Base-by-base conservation (phyloP, 495 filamentous ascomycete genomes). In the Mycothermus thermophilus region DNA sequence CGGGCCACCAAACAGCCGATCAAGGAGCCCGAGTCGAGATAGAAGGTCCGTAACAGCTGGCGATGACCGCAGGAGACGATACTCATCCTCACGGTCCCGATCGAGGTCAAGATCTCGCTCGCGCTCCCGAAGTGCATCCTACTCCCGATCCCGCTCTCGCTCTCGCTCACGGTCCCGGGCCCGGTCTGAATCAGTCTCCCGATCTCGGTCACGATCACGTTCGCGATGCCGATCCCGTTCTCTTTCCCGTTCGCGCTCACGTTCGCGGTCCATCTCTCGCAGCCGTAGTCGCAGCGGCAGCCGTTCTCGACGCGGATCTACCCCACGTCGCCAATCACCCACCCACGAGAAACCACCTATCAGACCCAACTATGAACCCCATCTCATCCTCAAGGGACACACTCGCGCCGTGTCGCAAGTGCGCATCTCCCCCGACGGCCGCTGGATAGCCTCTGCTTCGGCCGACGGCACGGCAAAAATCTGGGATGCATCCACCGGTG, bases 381-480 rank as follows among this genome's bases (percentile, higher is more conserved):
- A 45, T 3, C 42, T 66, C 11, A 36, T 42, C 12, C 67, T 96
- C 5, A 63, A 58, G 16, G 86, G 85, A 5, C 90, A 97, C 58
- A 59, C 69, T 24, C 71, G 72, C 22, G 82, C 79, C 34, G 74
- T 97, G 9, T 75, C 86, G n/a, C 72, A 79, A 14, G 87, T 93
- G 17, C 77, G 79, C 47, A 90, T 93, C 59, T 93, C 85, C 2
- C 90, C 87, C 8, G 79, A 92, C 59, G 82, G 85, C 10, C 67
- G 67, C 25, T 86, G 80, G 77, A 83, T 97, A 44, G 90, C 90
- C 3, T 92, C 83, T 43, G 78, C 76, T 37, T 87, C 88, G 15
- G 83, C 90, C 36, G 90, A 97, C 51, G 77, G 71, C 22, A 84
- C 80, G 5, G 72, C 87, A 43, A 93, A 86, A 56, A 76, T 97